Evolutionary conservation across 2,329 filamentous ascomycete genomes (phyloP).

Genomic region (Pestalotiopsis sp.): DNA sequence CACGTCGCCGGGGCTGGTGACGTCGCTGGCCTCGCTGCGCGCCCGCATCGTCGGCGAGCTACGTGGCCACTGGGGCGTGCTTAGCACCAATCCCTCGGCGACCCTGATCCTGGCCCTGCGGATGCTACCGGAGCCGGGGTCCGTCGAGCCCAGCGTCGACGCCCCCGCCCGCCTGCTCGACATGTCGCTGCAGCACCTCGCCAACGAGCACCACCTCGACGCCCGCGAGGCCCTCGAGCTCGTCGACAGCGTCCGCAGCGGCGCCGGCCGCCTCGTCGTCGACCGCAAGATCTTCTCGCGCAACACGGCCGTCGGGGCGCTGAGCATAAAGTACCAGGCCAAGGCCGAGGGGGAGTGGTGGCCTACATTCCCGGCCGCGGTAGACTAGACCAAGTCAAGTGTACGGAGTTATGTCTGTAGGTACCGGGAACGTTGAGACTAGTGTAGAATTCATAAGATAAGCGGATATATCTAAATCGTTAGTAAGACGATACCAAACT

Average conservation of each 20-base stretch:
- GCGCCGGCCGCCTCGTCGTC: neutral
- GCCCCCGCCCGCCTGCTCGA: conserved; percentile 27
- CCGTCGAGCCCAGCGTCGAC: conserved; percentile 20
- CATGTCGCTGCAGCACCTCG: conserved; percentile 29
- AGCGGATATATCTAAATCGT: neutral
- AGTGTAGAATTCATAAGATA: too few species aligned
- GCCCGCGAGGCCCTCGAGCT: neutral
- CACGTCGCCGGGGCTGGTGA: neutral
- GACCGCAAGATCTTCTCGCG: neutral
- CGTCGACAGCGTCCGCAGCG: neutral
- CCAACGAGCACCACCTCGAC: conserved; percentile 24
- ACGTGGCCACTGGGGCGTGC: conserved; percentile 29
- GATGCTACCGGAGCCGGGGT: conserved; percentile 24
- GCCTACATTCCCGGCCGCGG: neutral
- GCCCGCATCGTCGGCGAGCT: conserved; percentile 26
- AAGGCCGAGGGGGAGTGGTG: neutral
- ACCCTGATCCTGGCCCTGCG: conserved; percentile 28
- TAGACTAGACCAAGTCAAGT: neutral
- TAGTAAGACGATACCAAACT: neutral
- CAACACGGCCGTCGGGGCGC: neutral
- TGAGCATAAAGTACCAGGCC: conserved; percentile 24
- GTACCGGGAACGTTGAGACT: neutral
- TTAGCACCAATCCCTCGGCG: conserved; percentile 25
- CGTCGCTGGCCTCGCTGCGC: neutral
- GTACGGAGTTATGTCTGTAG: too few species aligned